Base-by-base conservation (phyloP, 495 filamentous ascomycete species). In the Trichoderma asperelloides region DNA sequence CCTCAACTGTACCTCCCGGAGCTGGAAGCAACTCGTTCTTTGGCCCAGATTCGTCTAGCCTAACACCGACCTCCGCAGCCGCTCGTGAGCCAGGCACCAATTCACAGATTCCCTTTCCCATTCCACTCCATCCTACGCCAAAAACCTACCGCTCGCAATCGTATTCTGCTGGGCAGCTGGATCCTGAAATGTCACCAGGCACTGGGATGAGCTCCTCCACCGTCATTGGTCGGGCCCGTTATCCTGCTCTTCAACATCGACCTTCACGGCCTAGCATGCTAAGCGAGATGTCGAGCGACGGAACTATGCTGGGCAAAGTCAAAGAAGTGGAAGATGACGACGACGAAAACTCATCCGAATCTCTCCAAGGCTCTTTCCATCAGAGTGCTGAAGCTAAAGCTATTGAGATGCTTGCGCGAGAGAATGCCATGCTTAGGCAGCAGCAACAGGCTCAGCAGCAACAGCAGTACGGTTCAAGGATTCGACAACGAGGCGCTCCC, bases 101-200 rank as follows among this genome's bases (percentile, higher is more conserved):
- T 51, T 81, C 86, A 9, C 89, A 91, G 67, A 91, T 96, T 67
- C 93, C 93, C 16, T 96, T 97, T 68, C 85, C 91, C 7, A 96
- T 96, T 68, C 93, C 93, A 3, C 80, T 97, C 16, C 91, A 96
- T 68, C 93, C 93, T 4, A 95, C 92, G 0, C 91, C 89, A 12
- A 95, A 96, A 73, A 94, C 90, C 2, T 96, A 96, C 72, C 89
- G 95, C 39, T 98, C 95, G 16, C 91, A 96, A 78, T 98, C 95
- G 6, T 98, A 97, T 75, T 97, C 94, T 2, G 93, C 97, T 33
- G 95, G 95, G 28, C 95, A 98, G 74, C 76, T 91, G 68, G 93
- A 97, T 28, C 84, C 88, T 8, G 92, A 96, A 77, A 67, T 78
- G 69, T 74, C 84, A 18, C 78, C 78, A 65, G 78, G 83, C 68